phyloP scores from a whole-genome alignment of 2,329 filamentous ascomycete genomes.

The Colletotrichum plurivorum region DNA sequence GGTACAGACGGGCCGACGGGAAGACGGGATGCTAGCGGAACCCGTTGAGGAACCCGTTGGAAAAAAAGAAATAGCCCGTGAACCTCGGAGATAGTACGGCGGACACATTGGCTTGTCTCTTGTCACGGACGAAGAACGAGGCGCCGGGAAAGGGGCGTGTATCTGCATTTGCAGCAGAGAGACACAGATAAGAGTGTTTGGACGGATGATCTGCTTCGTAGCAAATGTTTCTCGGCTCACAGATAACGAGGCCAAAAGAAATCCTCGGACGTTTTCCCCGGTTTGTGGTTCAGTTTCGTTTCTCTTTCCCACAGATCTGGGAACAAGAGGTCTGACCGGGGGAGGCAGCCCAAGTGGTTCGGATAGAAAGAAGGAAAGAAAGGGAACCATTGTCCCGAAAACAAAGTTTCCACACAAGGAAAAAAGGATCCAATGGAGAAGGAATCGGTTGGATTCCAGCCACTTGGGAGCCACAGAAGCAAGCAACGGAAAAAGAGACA shows the following conservation, averaged over 20 bases:
- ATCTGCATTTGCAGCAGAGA: neutral
- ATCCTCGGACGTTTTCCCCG: slow-evolving; percentile 10
- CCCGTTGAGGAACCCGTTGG: slow-evolving; percentile 32
- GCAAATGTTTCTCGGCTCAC: neutral
- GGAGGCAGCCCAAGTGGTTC: slow-evolving; percentile 30
- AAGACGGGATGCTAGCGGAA: slow-evolving; percentile 38
- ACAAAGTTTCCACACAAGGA: no score
- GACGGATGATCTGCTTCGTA: neutral
- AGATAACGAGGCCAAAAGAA: neutral
- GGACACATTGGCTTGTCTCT: neutral
- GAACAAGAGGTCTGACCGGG: slow-evolving; percentile 28
- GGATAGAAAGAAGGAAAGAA: neutral
- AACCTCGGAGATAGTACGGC: slow-evolving; percentile 1
- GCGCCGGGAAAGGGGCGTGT: neutral
- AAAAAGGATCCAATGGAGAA: no score
- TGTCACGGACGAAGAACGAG: slow-evolving; percentile 4
- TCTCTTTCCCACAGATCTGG: slow-evolving; percentile 13
- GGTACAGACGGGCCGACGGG: slow-evolving; percentile 19
- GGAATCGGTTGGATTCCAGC: neutral
- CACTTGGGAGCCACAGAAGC: slow-evolving; percentile 3
- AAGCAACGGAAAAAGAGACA: neutral
- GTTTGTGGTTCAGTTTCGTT: slow-evolving; percentile 17
- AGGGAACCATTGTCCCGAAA: neutral
- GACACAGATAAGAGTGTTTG: neutral
- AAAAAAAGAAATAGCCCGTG: neutral